Evolutionary conservation across 805 yeast species (phyloP).

Genomic region (Wickerhamiella parazyma): DNA sequence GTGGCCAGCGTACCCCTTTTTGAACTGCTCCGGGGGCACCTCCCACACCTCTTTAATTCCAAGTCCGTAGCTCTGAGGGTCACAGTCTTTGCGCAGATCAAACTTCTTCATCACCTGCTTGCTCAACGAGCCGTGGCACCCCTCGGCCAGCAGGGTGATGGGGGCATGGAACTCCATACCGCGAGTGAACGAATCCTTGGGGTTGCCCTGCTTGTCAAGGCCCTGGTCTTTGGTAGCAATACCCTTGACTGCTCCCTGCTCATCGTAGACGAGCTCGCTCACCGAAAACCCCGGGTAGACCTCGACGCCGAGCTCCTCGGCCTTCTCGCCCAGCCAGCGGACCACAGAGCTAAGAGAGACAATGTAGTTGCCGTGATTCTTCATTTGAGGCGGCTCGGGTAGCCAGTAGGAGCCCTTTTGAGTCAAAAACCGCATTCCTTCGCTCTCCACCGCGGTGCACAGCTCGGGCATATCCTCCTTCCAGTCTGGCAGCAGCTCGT

Average conservation of each 20-base stretch:
- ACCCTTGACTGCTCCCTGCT: slow-evolving; percentile 53
- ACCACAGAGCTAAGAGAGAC: slow-evolving; percentile 73
- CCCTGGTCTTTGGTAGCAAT: slow-evolving; percentile 95
- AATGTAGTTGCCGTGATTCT: slow-evolving; percentile 70
- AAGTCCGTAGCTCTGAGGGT: slow-evolving; percentile 81
- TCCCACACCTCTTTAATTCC: slow-evolving; percentile 98
- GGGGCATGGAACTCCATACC: slow-evolving; percentile 96
- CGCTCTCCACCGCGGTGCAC: slow-evolving; percentile 61
- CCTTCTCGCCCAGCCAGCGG: slow-evolving; percentile 69
- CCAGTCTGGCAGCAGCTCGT: slow-evolving; percentile 67
- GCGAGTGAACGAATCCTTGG: slow-evolving; percentile 75
- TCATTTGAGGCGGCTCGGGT: slow-evolving; percentile 91
- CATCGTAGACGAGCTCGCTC: slow-evolving; percentile 55
- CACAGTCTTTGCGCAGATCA: slow-evolving; percentile 48
- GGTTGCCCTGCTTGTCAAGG: slow-evolving; percentile 55
- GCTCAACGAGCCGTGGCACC: slow-evolving; percentile 92
- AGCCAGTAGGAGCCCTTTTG: slow-evolving; percentile 47
- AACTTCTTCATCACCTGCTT: slow-evolving; percentile 62
- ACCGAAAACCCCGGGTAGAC: slow-evolving; percentile 84
- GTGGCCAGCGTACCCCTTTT: slow-evolving; percentile 71
- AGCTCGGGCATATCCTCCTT: slow-evolving; percentile 36
- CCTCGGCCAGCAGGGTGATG: slow-evolving; percentile 83
- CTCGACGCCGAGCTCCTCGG: slow-evolving; percentile 90
- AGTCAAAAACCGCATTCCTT: slow-evolving; percentile 60
- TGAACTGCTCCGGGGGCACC: slow-evolving; percentile 68